Evolutionary conservation across 495 filamentous ascomycete species (phyloP).

Genomic region (Jackrogersella minutella): DNA sequence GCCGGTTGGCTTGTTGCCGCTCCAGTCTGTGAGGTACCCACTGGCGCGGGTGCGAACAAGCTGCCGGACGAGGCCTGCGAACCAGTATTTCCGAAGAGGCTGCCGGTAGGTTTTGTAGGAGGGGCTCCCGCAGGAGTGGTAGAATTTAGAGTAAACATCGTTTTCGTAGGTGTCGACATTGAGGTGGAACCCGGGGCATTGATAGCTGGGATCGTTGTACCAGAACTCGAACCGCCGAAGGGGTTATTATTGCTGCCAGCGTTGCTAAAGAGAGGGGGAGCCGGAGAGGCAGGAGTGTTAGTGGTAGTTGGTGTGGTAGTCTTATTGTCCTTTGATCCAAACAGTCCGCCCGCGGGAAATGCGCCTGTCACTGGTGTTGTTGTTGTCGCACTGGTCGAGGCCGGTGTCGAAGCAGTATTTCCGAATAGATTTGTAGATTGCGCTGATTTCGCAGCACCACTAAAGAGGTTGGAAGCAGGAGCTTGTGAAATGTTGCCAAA

Average conservation of each 20-base stretch:
- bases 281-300: constrained; percentile 42
- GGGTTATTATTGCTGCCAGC: constrained; percentile 33
- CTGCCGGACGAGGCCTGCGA: constrained; percentile 9
- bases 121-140: constrained; percentile 73
- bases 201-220: constrained; percentile 51
- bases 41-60: constrained; percentile 27
- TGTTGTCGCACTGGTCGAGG: constrained; percentile 48
- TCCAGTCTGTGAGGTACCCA: constrained; percentile 17
- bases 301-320: constrained; percentile 15
- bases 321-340: constrained; percentile 31
- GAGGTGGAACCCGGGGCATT: constrained; percentile 21
- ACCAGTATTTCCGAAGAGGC: constrained; percentile 33
- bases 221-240: constrained; percentile 53
- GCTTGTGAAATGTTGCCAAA: constrained; percentile 45
- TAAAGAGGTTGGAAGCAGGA: constrained; percentile 35
- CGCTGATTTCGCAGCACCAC: constrained; percentile 38
- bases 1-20: constrained; percentile 26
- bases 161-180: constrained; percentile 44
- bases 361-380: constrained; percentile 45
- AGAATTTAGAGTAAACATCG: constrained; percentile 60
- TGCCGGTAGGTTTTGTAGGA: constrained; percentile 48
- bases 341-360: constrained; percentile 24
- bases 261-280: constrained; percentile 55
- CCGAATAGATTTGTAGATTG: constrained; percentile 41
- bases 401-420: constrained; percentile 33